Percentiles rank a stretch among this genome's conserved stretches.
Evolutionary conservation across 257 asterid genomes (phyloP).

Genomic region (Solanum sparsipilum): DNA sequence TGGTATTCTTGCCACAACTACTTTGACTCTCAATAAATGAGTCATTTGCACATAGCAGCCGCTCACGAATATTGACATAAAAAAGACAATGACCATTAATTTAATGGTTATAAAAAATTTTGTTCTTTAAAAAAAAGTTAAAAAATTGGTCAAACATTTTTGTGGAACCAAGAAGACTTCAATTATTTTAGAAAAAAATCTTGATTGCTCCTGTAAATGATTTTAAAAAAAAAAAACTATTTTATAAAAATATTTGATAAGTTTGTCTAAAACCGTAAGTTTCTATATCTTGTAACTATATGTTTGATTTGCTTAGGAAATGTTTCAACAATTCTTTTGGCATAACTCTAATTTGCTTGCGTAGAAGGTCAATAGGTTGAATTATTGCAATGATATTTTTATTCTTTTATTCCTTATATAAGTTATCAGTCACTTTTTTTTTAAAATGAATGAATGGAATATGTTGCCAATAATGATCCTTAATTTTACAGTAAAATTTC

Average conservation of each 20-base stretch:
- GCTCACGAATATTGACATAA: neutral
- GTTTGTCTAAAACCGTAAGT: neutral
- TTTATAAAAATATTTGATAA: neutral
- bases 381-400: neutral
- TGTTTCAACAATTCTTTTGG: neutral
- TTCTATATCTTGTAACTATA: neutral
- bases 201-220: neutral
- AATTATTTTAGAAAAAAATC: neutral
- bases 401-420: neutral
- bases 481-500: neutral
- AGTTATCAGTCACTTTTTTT: neutral
- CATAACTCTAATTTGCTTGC: neutral
- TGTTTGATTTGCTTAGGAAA: neutral
- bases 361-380: neutral
- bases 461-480: neutral
- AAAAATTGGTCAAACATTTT: neutral
- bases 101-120: neutral
- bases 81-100: neutral
- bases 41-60: neutral
- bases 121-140: neutral
- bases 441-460: neutral
- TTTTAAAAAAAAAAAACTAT: no score
- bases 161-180: neutral
- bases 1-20: neutral
- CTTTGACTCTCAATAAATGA: neutral